Conservation (phyloP, 305 asterid genomes). For the Andrographis paniculata region DNA sequence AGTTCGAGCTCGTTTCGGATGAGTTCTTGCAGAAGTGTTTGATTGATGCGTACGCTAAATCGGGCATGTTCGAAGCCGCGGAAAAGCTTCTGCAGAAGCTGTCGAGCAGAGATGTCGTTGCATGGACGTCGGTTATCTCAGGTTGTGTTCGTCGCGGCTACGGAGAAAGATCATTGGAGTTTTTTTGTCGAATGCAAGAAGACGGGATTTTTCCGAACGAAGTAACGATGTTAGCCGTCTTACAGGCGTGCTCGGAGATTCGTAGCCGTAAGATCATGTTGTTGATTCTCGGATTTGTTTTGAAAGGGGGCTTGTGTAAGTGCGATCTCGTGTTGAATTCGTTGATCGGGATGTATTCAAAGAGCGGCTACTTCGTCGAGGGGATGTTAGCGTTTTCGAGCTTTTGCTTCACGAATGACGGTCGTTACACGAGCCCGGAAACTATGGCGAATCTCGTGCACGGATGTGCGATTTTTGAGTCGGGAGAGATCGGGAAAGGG, state of each 20-base stretch:
- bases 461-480: slow-evolving; percentile 23
- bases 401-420: slow-evolving; percentile 24
- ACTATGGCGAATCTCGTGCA: slow-evolving; percentile 39
- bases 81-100: slow-evolving; percentile 21
- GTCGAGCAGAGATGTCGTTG: slow-evolving; percentile 30
- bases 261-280: slow-evolving; percentile 16
- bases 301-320: slow-evolving; percentile 28
- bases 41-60: slow-evolving; percentile 35
- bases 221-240: slow-evolving; percentile 23
- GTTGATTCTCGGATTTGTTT: slow-evolving; percentile 35
- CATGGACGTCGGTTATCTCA: slow-evolving; percentile 41
- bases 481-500: slow-evolving; percentile 23
- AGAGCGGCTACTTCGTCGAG: slow-evolving; percentile 23
- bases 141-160: slow-evolving; percentile 24
- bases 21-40: slow-evolving; percentile 30
- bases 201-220: slow-evolving; percentile 33
- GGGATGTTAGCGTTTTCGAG: slow-evolving; percentile 17
- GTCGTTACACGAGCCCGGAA: slow-evolving; percentile 27
- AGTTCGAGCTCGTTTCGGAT: slow-evolving; percentile 21
- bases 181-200: slow-evolving; percentile 28
- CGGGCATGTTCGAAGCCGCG: slow-evolving; percentile 23
- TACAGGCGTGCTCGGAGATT: slow-evolving; percentile 28
- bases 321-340: slow-evolving; percentile 27
- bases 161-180: slow-evolving; percentile 19
- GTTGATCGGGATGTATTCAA: slow-evolving; percentile 31